Conservation (phyloP, 2,329 filamentous ascomycete species). For the Lasiodiplodia gonubiensis region DNA sequence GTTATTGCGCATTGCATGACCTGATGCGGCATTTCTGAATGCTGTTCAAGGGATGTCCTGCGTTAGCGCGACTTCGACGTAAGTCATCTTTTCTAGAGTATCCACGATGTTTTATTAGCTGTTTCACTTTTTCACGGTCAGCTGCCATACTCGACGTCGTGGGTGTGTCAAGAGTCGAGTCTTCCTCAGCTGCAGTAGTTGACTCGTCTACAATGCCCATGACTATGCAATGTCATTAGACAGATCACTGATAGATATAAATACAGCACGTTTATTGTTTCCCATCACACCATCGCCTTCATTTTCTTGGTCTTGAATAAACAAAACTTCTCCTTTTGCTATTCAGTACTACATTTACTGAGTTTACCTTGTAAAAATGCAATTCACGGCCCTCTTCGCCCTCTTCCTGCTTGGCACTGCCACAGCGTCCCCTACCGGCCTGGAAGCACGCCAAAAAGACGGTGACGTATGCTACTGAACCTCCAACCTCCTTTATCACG, state of each 20-base stretch:
- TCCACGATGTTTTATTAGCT: no score
- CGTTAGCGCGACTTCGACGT: background rate
- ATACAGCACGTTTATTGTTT: background rate
- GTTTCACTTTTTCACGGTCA: no score
- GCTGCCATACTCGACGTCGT: background rate
- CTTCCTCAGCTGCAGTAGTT: background rate
- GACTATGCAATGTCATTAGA: no score
- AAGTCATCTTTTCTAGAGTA: background rate
- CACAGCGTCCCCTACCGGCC: no score
- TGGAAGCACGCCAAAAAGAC: background rate
- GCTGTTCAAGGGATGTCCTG: no score
- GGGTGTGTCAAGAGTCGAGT: no score
- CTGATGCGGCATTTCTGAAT: no score
- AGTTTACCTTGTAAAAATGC: no score
- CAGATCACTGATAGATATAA: background rate
- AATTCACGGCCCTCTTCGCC: background rate
- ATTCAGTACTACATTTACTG: no score
- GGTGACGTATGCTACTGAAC: background rate
- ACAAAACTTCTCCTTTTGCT: background rate
- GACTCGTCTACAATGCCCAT: background rate
- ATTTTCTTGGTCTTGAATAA: background rate
- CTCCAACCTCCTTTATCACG: background rate
- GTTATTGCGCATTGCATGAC: no score
- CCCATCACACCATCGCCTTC: background rate
- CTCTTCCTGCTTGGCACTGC: background rate